Percentiles rank a stretch among this genome's conserved stretches.
Conservation (phyloP, 371 early-diverging fungal genomes). For the Haplosporangium sp. region DNA sequence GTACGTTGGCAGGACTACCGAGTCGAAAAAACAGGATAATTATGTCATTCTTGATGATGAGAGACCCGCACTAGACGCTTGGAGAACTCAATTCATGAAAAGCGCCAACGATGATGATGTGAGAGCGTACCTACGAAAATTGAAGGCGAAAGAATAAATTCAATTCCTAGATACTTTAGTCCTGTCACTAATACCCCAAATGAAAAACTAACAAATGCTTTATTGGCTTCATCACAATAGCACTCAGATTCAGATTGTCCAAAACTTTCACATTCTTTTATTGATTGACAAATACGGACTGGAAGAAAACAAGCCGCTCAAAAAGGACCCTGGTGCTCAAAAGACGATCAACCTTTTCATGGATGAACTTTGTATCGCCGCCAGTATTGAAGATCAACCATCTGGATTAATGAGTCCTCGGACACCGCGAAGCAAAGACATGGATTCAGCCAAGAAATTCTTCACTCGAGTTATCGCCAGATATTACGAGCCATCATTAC, state of each 20-base stretch:
- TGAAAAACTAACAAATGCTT: no score
- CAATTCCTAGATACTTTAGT: not conserved
- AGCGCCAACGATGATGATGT: constrained; percentile 34
- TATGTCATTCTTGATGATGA: constrained; percentile 48
- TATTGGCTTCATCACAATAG: constrained; percentile 3
- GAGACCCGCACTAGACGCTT: constrained; percentile 31
- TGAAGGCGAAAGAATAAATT: constrained; percentile 52
- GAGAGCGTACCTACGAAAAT: constrained; percentile 15
- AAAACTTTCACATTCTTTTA: constrained; percentile 44
- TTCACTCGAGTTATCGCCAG: constrained; percentile 34
- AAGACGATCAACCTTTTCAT: constrained; percentile 32
- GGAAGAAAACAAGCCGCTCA: constrained; percentile 50
- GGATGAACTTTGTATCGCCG: constrained; percentile 47
- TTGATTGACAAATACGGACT: constrained; percentile 42
- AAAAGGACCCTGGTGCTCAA: constrained; percentile 45
- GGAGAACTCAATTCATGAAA: constrained; percentile 28
- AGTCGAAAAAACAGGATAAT: constrained; percentile 30
- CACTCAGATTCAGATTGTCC: constrained; percentile 51
- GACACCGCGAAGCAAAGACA: constrained; percentile 43
- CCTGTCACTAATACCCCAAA: not conserved
- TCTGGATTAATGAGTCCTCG: constrained; percentile 42
- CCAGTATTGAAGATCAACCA: constrained; percentile 34
- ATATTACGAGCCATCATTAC: constrained; percentile 40
- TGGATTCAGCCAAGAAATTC: constrained; percentile 52
- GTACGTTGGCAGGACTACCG: constrained; percentile 21